These are phyloP conservation scores for Dactylis glomerata DNA, from an alignment of 176 grass and related monocot genomes.

Conservation along the genomic window DNA sequence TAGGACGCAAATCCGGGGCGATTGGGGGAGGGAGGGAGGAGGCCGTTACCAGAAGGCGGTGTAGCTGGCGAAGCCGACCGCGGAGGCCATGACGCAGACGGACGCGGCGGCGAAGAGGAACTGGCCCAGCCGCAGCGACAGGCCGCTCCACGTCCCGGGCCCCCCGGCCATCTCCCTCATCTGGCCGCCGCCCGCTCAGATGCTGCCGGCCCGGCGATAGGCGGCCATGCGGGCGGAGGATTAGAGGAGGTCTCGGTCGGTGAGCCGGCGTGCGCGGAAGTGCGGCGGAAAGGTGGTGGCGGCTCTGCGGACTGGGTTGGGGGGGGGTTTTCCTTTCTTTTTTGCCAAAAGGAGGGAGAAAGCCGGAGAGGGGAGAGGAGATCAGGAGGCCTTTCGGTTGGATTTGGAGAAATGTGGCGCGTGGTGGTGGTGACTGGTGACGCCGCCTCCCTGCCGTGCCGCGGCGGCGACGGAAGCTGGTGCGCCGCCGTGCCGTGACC, in stretches of 20 bases:
- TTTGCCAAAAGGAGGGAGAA: not conserved
- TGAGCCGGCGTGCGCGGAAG: constrained; percentile 6
- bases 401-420: constrained; percentile 1
- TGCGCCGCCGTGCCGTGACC: not conserved
- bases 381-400: not conserved
- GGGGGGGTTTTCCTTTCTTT: not conserved
- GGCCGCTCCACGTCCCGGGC: constrained; percentile 81
- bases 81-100: constrained; percentile 74
- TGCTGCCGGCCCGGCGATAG: not conserved
- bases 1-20: not conserved
- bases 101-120: constrained; percentile 77
- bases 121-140: constrained; percentile 72
- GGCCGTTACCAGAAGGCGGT: constrained; percentile 78
- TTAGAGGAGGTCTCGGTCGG: not conserved
- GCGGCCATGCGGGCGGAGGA: not conserved
- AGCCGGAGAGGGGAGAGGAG: not conserved
- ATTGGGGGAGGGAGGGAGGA: not conserved
- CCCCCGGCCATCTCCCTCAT: constrained; percentile 67
- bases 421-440: too few relatives aligned
- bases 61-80: constrained; percentile 79
- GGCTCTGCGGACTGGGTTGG: not conserved
- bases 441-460: not conserved
- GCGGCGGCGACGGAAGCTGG: not conserved
- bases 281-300: constrained; percentile 26
- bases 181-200: constrained; percentile 11